These are phyloP conservation scores for Plasmodium inui DNA, from an alignment of 169 alveolate genomes.

Conservation along the genomic window DNA sequence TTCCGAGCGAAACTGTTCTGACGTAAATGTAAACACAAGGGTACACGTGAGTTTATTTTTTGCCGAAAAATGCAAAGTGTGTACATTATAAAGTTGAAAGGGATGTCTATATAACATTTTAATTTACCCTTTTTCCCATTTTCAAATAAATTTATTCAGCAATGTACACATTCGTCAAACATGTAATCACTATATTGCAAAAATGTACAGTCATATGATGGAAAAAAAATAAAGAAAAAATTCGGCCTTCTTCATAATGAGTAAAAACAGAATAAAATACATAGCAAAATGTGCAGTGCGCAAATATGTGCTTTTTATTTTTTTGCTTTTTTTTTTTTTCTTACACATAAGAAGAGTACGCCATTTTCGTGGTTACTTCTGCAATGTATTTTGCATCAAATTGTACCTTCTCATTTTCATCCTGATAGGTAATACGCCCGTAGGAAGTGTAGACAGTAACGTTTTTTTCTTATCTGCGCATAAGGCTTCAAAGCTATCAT, in stretches of 20 bases:
- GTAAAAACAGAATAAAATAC: background rate
- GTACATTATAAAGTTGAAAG: background rate
- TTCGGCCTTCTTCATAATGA: background rate
- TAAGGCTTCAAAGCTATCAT: background rate
- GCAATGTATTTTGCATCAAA: background rate
- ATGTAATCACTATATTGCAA: background rate
- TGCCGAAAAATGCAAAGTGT: background rate
- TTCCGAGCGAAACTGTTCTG: background rate
- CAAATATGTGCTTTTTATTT: background rate
- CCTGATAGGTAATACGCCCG: background rate
- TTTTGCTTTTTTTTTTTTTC: background rate
- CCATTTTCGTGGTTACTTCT: background rate
- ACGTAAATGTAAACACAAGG: background rate
- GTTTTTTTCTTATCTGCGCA: background rate
- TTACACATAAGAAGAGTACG: background rate
- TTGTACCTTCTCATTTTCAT: background rate
- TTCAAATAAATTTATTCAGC: background rate
- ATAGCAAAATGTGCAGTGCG: background rate
- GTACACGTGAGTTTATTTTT: background rate
- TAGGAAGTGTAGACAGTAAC: background rate
- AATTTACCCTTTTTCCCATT: background rate
- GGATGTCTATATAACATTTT: constrained; percentile 5
- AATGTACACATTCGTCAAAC: background rate
- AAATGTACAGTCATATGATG: background rate
- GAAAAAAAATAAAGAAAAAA: background rate